A percentile compares a stretch with the other conserved stretches of the same genome.
Evolutionary conservation across 768 basidiomycete species (phyloP).

Genomic region (Nidularia pulvinata): DNA sequence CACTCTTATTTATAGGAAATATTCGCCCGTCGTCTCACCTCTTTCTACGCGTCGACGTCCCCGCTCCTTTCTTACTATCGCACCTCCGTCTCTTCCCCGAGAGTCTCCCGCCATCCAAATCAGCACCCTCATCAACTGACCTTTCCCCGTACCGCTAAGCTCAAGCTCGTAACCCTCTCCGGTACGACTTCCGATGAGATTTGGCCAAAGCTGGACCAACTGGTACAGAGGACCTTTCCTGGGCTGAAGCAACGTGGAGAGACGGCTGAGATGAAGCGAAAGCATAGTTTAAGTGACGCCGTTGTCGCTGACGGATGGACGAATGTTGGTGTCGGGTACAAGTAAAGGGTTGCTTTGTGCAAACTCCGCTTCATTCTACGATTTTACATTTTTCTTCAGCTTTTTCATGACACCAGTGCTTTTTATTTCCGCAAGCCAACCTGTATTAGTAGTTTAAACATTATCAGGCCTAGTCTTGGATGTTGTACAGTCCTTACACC

Average conservation of each 20-base stretch:
- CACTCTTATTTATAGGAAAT: constrained; percentile 50
- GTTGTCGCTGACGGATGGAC: constrained; percentile 31
- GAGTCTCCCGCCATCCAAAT: constrained; percentile 23
- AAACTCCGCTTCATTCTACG: too few relatives aligned
- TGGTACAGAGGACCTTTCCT: constrained; percentile 60
- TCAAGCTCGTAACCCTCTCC: constrained; percentile 58
- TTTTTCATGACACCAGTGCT: not conserved
- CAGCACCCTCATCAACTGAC: constrained; percentile 54
- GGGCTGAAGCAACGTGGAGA: constrained; percentile 49
- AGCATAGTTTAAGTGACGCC: constrained; percentile 55
- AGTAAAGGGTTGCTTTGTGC: not conserved
- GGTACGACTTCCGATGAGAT: constrained; percentile 88
- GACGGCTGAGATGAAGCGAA: constrained; percentile 35
- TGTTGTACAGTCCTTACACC: too few relatives aligned
- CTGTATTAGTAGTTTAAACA: too few relatives aligned
- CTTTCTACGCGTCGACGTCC: constrained; percentile 80
- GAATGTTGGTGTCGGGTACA: constrained; percentile 5
- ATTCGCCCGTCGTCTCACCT: constrained; percentile 72
- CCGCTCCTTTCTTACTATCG: constrained; percentile 79
- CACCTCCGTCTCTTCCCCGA: constrained; percentile 20
- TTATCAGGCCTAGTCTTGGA: too few relatives aligned
- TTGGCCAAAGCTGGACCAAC: constrained; percentile 78
- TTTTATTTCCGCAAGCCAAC: too few relatives aligned
- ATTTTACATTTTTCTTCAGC: not conserved
- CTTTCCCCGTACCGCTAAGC: constrained; percentile 40